Evolutionary conservation across 495 filamentous ascomycete genomes (phyloP).

Genomic region (Aspergillus sclerotioniger): DNA sequence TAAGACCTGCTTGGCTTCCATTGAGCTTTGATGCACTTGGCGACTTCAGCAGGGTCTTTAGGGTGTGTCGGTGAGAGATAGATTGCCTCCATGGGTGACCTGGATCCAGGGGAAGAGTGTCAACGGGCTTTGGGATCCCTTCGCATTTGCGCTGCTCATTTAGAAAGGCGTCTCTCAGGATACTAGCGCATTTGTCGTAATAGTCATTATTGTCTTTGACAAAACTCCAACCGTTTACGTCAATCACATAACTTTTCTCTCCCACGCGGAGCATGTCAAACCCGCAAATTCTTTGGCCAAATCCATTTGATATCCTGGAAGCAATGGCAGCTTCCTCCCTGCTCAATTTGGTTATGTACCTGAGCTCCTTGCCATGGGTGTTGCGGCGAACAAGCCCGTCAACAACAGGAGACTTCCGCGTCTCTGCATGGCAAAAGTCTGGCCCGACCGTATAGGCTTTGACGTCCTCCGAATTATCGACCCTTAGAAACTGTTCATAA

Average conservation of each 20-base stretch:
- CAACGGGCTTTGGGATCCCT: constrained; percentile 34
- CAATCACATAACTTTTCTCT: constrained; percentile 93
- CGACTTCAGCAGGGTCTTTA: constrained; percentile 60
- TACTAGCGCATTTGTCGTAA: constrained; percentile 85
- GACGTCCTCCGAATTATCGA: constrained; percentile 95
- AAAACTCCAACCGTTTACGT: constrained; percentile 99
- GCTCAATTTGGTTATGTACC: constrained; percentile 84
- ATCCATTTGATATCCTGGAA: constrained; percentile 82
- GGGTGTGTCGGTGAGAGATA: constrained; percentile 43
- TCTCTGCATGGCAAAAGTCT: constrained; percentile 93
- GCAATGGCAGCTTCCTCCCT: constrained; percentile 83
- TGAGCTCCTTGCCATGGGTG: constrained; percentile 93
- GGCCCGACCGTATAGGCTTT: constrained; percentile 98
- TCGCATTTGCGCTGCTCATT: constrained; percentile 63
- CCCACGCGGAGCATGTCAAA: constrained; percentile 90
- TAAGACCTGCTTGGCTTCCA: constrained; percentile 44
- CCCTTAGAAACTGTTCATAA: constrained; percentile 94
- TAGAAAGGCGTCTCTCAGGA: constrained; percentile 83
- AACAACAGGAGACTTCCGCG: constrained; percentile 92
- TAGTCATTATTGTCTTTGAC: constrained; percentile 99
- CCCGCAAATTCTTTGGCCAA: constrained; percentile 93
- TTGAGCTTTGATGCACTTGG: constrained; percentile 63
- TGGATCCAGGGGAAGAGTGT: constrained; percentile 31
- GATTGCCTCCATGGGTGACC: constrained; percentile 32
- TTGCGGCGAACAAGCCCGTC: constrained; percentile 95